Conservation (phyloP, 2,329 filamentous ascomycete genomes). For the Fusarium brachygibbosum region DNA sequence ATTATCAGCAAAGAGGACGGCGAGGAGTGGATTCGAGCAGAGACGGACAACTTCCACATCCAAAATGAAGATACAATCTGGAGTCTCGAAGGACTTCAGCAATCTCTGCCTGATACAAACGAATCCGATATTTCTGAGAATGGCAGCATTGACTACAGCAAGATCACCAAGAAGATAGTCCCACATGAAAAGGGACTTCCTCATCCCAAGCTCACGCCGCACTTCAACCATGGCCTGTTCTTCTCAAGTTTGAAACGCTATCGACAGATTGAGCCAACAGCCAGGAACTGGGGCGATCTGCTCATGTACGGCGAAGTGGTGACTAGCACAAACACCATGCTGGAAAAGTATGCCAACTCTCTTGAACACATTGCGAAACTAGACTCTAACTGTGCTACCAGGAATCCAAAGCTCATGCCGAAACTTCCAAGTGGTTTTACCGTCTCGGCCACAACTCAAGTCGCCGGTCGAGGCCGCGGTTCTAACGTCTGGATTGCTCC, state of each 20-base stretch:
- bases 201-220: conserved; percentile 79
- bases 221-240: conserved; percentile 86
- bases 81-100: conserved; percentile 67
- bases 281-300: conserved; percentile 78
- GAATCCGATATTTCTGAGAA: conserved; percentile 48
- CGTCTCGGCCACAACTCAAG: conserved; percentile 85
- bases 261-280: conserved; percentile 67
- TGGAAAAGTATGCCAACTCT: conserved; percentile 78
- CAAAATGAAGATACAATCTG: conserved; percentile 74
- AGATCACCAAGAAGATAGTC: conserved; percentile 79
- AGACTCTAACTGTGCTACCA: conserved; percentile 50
- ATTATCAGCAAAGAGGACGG: conserved; percentile 75
- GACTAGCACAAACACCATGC: conserved; percentile 91
- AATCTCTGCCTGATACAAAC: conserved; percentile 60
- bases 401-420: conserved; percentile 82
- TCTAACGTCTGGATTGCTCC: conserved; percentile 96
- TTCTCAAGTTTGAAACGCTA: conserved; percentile 80
- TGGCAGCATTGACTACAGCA: conserved; percentile 80
- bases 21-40: conserved; percentile 80
- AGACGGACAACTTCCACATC: conserved; percentile 85
- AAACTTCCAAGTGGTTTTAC: conserved; percentile 89
- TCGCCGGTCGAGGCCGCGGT: conserved; percentile 89
- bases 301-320: conserved; percentile 92
- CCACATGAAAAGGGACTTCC: conserved; percentile 78
- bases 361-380: fast-evolving